Conservation (phyloP, 768 basidiomycete genomes). For the Cystofilobasidium macerans region DNA sequence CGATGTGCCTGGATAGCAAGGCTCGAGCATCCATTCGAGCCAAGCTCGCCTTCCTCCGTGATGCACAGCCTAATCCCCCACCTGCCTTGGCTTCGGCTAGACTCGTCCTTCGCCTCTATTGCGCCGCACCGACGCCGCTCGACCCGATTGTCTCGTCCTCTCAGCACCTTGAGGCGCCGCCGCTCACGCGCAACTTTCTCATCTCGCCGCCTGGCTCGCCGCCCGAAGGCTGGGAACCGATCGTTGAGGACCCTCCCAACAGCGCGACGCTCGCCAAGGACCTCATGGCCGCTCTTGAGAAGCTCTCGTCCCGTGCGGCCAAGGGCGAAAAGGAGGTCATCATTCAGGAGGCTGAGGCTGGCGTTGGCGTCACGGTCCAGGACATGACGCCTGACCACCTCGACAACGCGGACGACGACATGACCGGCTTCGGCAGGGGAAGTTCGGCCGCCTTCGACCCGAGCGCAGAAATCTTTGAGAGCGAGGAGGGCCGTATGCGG, state of each 20-base stretch:
- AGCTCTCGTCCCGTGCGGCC: slow-evolving; percentile 43
- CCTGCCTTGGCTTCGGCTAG: slow-evolving; percentile 24
- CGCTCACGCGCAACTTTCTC: slow-evolving; percentile 81
- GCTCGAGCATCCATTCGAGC: neutral
- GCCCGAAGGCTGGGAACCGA: slow-evolving; percentile 90
- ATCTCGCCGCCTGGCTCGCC: slow-evolving; percentile 97
- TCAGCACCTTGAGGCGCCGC: slow-evolving; percentile 60
- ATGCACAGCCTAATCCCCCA: neutral
- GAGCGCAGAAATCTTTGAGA: slow-evolving; percentile 24
- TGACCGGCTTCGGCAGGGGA: slow-evolving; percentile 20
- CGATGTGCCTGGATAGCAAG: too few species aligned
- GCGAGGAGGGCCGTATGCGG: slow-evolving; percentile 6
- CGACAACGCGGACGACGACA: slow-evolving; percentile 25
- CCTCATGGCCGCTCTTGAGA: slow-evolving; percentile 61
- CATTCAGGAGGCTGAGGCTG: neutral
- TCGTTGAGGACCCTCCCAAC: slow-evolving; percentile 84
- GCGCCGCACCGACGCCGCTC: slow-evolving; percentile 32
- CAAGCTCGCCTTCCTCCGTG: neutral
- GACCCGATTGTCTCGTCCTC: slow-evolving; percentile 25
- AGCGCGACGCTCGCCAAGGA: slow-evolving; percentile 71
- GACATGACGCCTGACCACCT: slow-evolving; percentile 22
- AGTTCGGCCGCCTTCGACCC: neutral
- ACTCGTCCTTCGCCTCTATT: slow-evolving; percentile 38
- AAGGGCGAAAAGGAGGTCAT: slow-evolving; percentile 21
- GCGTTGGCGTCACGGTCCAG: slow-evolving; percentile 22